phyloP scores from a whole-genome alignment of 164 flowering plant species.

The Macadamia tetraphylla region DNA sequence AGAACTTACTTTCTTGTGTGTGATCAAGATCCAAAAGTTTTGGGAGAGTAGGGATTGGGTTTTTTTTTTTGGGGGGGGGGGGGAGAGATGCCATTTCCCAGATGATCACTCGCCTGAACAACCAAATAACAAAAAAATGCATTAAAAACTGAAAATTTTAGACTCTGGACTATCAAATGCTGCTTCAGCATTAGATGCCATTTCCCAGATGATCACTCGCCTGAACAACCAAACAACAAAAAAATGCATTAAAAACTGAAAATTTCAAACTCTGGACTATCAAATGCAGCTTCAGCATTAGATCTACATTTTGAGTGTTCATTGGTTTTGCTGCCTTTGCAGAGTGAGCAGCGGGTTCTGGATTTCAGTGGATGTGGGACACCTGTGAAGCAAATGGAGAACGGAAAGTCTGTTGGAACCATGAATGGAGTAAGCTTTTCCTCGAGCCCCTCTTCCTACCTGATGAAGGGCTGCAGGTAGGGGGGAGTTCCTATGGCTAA shows the following conservation, averaged over 20 bases:
- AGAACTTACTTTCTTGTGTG: too few relatives aligned
- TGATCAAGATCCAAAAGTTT: too few relatives aligned
- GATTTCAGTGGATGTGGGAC: conserved; percentile 94
- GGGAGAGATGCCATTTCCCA: too few relatives aligned
- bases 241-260: too few relatives aligned
- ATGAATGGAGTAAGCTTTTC: conserved; percentile 19
- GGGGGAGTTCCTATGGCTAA: background rate
- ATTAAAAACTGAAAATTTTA: too few relatives aligned
- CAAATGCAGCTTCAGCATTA: background rate
- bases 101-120: too few relatives aligned
- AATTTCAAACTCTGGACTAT: too few relatives aligned
- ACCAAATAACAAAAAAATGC: too few relatives aligned
- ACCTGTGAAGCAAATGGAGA: conserved; percentile 45
- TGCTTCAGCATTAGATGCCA: background rate
- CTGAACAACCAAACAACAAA: too few relatives aligned
- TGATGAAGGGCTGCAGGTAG: conserved; percentile 77
- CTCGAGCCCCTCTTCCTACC: conserved; percentile 65
- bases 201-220: too few relatives aligned
- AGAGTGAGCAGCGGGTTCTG: conserved; percentile 74
- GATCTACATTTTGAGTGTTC: background rate
- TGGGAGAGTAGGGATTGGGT: too few relatives aligned
- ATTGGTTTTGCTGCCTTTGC: conserved; percentile 20
- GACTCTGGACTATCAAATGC: background rate
- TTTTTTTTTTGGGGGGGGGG: too few relatives aligned
- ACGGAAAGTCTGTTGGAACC: conserved; percentile 23